These are phyloP conservation scores for Ophiostoma populinum DNA, from an alignment of 2,329 filamentous ascomycete species.

Conservation along the genomic window DNA sequence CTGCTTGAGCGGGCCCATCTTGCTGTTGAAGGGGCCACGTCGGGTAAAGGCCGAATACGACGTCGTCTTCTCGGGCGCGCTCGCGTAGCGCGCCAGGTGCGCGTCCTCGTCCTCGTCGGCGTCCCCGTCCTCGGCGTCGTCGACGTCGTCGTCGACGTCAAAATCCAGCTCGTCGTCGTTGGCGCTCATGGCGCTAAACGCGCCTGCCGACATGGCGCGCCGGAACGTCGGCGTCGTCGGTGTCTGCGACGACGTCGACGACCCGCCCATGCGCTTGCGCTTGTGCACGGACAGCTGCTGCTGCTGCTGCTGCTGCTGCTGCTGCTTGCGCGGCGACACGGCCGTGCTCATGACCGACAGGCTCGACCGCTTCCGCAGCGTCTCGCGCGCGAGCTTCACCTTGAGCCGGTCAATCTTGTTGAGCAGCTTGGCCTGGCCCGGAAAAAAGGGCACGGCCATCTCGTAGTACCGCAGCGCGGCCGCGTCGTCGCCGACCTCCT, in stretches of 20 bases:
- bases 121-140: conserved; percentile 24
- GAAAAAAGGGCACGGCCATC: conserved; percentile 69
- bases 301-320: conserved; percentile 1
- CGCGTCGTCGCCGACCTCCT: conserved; percentile 61
- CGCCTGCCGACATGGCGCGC: conserved; percentile 12
- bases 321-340: conserved; percentile 1
- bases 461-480: conserved; percentile 76
- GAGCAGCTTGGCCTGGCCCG: conserved; percentile 60
- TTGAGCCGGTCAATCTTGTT: conserved; percentile 50
- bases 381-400: conserved; percentile 26
- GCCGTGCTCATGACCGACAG: not conserved
- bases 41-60: not conserved
- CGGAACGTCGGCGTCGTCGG: conserved; percentile 21
- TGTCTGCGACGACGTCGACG: conserved; percentile 12
- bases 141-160: conserved; percentile 23
- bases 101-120: conserved; percentile 25
- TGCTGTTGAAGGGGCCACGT: not conserved
- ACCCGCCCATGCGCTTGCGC: conserved; percentile 3
- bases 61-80: conserved; percentile 10
- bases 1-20: too few relatives aligned
- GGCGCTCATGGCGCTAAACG: not conserved
- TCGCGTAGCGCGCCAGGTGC: conserved; percentile 19
- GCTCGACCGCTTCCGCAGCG: conserved; percentile 4
- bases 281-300: conserved; percentile 3
- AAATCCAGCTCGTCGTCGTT: conserved; percentile 11